These are phyloP conservation scores for Yamadazyma philogaea DNA, from an alignment of 805 yeast species.

Conservation along the genomic window DNA sequence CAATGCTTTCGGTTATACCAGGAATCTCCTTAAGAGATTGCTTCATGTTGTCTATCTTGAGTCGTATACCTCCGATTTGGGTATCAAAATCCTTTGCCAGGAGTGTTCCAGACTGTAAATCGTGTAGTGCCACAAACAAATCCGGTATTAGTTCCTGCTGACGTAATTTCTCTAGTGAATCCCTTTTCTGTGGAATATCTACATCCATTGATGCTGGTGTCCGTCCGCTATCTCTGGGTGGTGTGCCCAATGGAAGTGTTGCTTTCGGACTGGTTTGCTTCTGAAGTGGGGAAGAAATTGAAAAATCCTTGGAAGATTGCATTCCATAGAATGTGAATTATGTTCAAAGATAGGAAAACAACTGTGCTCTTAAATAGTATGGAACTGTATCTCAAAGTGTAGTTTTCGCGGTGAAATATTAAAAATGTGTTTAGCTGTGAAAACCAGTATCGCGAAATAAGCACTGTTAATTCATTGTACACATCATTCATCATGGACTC, in stretches of 20 bases:
- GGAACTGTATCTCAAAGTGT: too few relatives aligned
- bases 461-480: too few relatives aligned
- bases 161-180: slow-evolving; percentile 23
- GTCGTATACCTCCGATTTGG: slow-evolving; percentile 37
- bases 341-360: too few relatives aligned
- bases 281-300: slow-evolving; percentile 7
- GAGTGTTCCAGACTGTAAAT: slow-evolving; percentile 31
- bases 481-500: slow-evolving; percentile 18
- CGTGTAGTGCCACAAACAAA: slow-evolving; percentile 32
- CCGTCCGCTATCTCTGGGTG: background rate
- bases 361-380: too few relatives aligned
- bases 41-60: slow-evolving; percentile 29
- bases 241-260: slow-evolving; percentile 1
- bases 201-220: slow-evolving; percentile 10
- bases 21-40: slow-evolving; percentile 34
- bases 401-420: too few relatives aligned
- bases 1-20: slow-evolving; percentile 36
- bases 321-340: background rate
- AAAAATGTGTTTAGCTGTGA: too few relatives aligned
- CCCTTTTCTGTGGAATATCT: slow-evolving; percentile 6
- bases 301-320: slow-evolving; percentile 3
- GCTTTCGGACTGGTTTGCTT: background rate
- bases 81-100: slow-evolving; percentile 43
- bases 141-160: slow-evolving; percentile 38
- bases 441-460: too few relatives aligned